Conservation (phyloP, 768 basidiomycete species). For the Dacryopinax primogenitus region DNA sequence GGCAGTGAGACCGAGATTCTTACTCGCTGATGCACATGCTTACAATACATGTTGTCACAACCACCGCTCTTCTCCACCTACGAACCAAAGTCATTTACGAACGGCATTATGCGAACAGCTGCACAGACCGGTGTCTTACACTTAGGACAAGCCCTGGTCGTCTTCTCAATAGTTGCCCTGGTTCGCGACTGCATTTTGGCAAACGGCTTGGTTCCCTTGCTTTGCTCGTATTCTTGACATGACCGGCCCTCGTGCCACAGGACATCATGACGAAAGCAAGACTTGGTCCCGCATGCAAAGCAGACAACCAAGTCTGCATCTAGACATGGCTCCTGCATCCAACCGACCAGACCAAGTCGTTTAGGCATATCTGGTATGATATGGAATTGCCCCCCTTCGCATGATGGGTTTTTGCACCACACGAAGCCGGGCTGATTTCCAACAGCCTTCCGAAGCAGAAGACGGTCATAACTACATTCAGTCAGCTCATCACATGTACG, state of each 20-base stretch:
- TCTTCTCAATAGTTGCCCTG: not conserved
- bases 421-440: not conserved
- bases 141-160: not conserved
- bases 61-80: conserved; percentile 1
- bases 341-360: not conserved
- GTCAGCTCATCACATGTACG: not conserved
- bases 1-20: not conserved
- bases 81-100: not conserved
- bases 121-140: not conserved
- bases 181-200: not conserved
- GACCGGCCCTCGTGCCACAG: not conserved
- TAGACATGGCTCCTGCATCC: not conserved
- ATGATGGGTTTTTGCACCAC: not conserved
- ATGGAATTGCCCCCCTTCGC: not conserved
- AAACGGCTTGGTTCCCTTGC: not conserved
- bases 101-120: too few species aligned
- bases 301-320: not conserved
- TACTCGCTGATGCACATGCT: not conserved
- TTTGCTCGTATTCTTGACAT: not conserved
- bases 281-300: not conserved
- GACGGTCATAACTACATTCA: not conserved
- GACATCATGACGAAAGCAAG: not conserved
- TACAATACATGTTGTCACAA: not conserved
- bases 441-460: not conserved
- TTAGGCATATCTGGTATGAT: not conserved